Evolutionary conservation across 2,329 filamentous ascomycete species (phyloP).

Genomic region (Neospermospora avenae): DNA sequence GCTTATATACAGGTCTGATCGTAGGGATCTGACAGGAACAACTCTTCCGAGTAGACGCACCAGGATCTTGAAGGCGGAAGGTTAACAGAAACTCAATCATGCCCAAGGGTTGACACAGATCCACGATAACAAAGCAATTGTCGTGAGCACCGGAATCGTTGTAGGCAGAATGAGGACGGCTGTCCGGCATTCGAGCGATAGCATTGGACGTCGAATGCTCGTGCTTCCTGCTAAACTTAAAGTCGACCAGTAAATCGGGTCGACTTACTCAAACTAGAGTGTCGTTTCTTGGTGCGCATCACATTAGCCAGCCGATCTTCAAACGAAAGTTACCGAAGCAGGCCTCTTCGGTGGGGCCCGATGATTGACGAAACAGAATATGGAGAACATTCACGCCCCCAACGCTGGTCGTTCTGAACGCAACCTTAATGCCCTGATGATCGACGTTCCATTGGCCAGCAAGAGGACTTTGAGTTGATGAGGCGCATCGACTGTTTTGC

Average conservation of each 20-base stretch:
- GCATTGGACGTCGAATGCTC: neutral
- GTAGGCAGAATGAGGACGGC: neutral
- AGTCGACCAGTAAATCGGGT: conserved; percentile 4
- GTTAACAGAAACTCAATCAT: neutral
- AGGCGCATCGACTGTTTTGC: neutral
- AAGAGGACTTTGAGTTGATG: neutral
- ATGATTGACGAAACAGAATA: conserved; percentile 18
- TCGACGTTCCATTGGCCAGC: neutral
- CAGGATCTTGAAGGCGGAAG: neutral
- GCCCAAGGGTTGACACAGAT: neutral
- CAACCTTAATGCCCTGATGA: neutral
- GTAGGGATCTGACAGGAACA: neutral
- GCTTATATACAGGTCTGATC: conserved; percentile 28
- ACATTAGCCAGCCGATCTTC: neutral
- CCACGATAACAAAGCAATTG: neutral
- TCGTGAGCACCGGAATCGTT: neutral
- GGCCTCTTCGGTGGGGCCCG: neutral
- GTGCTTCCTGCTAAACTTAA: neutral
- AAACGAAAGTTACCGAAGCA: conserved; percentile 9
- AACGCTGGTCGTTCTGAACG: neutral
- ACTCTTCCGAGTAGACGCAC: neutral
- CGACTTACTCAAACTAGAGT: neutral
- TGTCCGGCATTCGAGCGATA: neutral
- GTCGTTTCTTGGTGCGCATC: neutral
- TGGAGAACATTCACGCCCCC: conserved; percentile 15